Conservation (phyloP, 2,329 filamentous ascomycete genomes). For the Trichoderma simmonsii region DNA sequence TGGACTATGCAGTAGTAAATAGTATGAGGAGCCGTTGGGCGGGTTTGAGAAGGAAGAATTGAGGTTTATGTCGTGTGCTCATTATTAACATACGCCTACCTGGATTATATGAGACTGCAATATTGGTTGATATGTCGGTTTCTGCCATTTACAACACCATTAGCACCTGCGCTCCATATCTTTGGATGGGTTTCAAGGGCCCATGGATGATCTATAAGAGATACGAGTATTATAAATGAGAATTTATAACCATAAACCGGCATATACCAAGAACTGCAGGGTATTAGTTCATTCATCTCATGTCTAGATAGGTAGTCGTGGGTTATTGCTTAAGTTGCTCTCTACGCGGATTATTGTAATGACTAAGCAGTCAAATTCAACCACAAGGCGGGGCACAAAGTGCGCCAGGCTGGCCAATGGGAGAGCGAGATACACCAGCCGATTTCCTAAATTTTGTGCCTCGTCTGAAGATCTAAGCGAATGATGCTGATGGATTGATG, state of each 20-base stretch:
- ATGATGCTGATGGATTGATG: not conserved
- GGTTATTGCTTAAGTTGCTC: not conserved
- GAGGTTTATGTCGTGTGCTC: not conserved
- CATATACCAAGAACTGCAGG: not conserved
- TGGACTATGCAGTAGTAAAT: not conserved
- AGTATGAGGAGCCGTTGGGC: not conserved
- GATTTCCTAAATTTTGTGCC: conserved; percentile 18
- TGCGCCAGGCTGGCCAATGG: conserved; percentile 2
- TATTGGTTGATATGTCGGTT: not conserved
- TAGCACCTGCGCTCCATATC: not conserved
- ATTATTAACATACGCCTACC: not conserved
- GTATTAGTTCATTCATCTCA: not conserved
- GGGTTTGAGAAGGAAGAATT: not conserved
- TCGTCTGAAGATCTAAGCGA: conserved; percentile 16
- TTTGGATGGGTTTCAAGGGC: not conserved
- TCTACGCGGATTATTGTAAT: not conserved
- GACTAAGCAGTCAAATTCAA: conserved; percentile 11
- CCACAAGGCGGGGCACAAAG: not conserved
- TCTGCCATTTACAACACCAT: not conserved
- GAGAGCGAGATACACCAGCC: not conserved
- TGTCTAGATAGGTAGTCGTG: not conserved
- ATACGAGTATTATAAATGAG: accelerated
- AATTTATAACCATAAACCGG: not conserved
- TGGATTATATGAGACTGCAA: not conserved
- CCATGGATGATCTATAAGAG: not conserved